Percentiles rank a stretch among this genome's conserved stretches.
phyloP scores from a whole-genome alignment of 2,329 filamentous ascomycete genomes.

The Verticillium nubilum region DNA sequence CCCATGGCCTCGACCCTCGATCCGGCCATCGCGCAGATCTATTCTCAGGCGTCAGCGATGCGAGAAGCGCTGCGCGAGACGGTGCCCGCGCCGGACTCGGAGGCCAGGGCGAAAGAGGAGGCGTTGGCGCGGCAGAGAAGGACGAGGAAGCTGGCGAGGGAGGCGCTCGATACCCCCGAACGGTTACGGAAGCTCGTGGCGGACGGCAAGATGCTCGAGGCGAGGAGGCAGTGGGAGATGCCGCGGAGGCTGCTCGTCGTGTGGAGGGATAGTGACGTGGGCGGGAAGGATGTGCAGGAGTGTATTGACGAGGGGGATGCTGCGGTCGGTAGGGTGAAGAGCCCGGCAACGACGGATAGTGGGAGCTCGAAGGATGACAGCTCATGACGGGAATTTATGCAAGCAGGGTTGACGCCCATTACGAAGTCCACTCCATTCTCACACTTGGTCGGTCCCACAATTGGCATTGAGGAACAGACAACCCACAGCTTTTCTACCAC shows the following conservation, averaged over 20 bases:
- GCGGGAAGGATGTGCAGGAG: slow-evolving; percentile 47
- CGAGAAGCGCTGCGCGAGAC: slow-evolving; percentile 43
- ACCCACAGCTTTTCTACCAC: no score
- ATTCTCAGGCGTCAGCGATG: slow-evolving; percentile 53
- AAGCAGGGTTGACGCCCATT: no score
- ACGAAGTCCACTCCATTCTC: no score
- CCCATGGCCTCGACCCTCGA: slow-evolving; percentile 69
- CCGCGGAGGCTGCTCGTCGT: slow-evolving; percentile 43
- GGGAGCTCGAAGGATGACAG: slow-evolving; percentile 10
- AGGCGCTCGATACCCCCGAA: slow-evolving; percentile 57
- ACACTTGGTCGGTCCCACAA: no score
- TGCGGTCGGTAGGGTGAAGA: slow-evolving; percentile 26
- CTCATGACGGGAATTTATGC: neutral
- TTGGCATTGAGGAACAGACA: no score
- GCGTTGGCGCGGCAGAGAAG: slow-evolving; percentile 26
- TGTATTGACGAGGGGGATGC: slow-evolving; percentile 51
- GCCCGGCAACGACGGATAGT: slow-evolving; percentile 7
- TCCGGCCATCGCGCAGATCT: slow-evolving; percentile 70
- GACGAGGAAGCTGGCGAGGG: slow-evolving; percentile 53
- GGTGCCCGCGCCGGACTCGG: slow-evolving; percentile 40
- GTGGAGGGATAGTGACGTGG: slow-evolving; percentile 51
- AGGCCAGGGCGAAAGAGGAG: slow-evolving; percentile 26
- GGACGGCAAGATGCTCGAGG: slow-evolving; percentile 56
- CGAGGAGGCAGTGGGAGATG: slow-evolving; percentile 50
- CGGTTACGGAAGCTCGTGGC: slow-evolving; percentile 52